Conservation (phyloP, 768 basidiomycete genomes). For the Serendipita sp. region DNA sequence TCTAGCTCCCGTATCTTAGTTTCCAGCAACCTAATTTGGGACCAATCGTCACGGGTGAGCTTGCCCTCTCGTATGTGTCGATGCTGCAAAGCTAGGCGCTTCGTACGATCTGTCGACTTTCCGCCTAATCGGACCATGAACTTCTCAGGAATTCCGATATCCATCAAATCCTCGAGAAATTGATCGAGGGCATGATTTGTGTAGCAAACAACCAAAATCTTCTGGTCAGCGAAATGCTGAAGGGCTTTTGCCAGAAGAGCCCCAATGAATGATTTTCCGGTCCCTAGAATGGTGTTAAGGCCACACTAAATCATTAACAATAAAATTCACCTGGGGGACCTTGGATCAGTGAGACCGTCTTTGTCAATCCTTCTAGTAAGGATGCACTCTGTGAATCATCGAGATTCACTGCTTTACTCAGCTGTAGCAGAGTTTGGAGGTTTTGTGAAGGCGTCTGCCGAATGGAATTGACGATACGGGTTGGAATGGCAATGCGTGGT, state of each 20-base stretch:
- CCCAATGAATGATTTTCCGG: conserved; percentile 62
- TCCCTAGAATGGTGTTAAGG: conserved; percentile 30
- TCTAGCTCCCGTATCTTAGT: background rate
- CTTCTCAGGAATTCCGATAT: conserved; percentile 35
- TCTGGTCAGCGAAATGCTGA: conserved; percentile 31
- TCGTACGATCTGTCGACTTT: conserved; percentile 35
- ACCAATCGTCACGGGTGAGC: conserved; percentile 21
- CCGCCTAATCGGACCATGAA: conserved; percentile 44
- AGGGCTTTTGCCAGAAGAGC: conserved; percentile 47
- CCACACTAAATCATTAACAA: background rate
- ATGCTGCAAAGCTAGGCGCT: conserved; percentile 25
- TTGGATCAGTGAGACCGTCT: conserved; percentile 46
- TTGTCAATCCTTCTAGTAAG: conserved; percentile 38
- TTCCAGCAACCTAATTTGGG: conserved; percentile 28
- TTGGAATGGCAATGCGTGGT: conserved; percentile 10
- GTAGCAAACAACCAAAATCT: conserved; percentile 53
- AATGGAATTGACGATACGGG: conserved; percentile 20
- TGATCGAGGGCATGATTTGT: conserved; percentile 66
- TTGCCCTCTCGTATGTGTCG: background rate
- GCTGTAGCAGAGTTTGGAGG: conserved; percentile 25
- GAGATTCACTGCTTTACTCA: conserved; percentile 26
- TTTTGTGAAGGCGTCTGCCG: conserved; percentile 24
- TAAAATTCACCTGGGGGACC: conserved; percentile 46
- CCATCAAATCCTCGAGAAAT: conserved; percentile 45
- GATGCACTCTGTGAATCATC: conserved; percentile 34